These are phyloP conservation scores for Verbascum thapsus DNA, from an alignment of 257 asterid species.

Conservation along the genomic window DNA sequence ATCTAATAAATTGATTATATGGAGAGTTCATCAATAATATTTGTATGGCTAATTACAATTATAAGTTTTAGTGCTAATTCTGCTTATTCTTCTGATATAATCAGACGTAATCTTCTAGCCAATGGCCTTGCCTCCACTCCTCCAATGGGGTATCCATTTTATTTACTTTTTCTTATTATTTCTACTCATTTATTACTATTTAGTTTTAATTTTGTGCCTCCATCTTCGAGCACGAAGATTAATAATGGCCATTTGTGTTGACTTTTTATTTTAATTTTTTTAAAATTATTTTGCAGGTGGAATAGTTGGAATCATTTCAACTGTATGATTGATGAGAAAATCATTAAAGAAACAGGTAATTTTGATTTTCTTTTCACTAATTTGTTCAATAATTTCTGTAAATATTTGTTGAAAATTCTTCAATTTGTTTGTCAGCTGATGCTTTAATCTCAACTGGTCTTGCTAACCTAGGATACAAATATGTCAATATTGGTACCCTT, in stretches of 20 bases:
- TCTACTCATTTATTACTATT: too few relatives aligned
- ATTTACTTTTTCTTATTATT: too few relatives aligned
- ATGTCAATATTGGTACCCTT: slow-evolving; percentile 79
- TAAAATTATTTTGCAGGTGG: slow-evolving; percentile 83
- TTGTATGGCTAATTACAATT: not conserved
- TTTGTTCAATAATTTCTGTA: not conserved
- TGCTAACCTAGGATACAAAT: slow-evolving; percentile 72
- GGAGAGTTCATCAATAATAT: slow-evolving; percentile 12
- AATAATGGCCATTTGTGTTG: too few relatives aligned
- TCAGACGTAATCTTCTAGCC: slow-evolving; percentile 35
- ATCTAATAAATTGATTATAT: too few relatives aligned
- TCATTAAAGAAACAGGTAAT: slow-evolving; percentile 73
- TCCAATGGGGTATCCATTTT: slow-evolving; percentile 49
- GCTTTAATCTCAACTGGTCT: slow-evolving; percentile 93
- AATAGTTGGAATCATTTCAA: slow-evolving; percentile 91
- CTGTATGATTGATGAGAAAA: slow-evolving; percentile 67
- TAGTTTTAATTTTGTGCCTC: too few relatives aligned
- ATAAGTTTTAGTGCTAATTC: not conserved
- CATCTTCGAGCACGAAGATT: too few relatives aligned
- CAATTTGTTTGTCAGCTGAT: slow-evolving; percentile 71
- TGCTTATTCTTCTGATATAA: not conserved
- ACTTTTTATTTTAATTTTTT: too few relatives aligned
- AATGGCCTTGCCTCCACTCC: slow-evolving; percentile 61
- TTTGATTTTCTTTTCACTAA: too few relatives aligned
- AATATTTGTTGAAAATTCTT: not conserved